Percentiles rank a stretch among this genome's conserved stretches.
phyloP scores from a whole-genome alignment of 1,284 basidiomycete genomes.

The Tetrapyrgos nigripes region DNA sequence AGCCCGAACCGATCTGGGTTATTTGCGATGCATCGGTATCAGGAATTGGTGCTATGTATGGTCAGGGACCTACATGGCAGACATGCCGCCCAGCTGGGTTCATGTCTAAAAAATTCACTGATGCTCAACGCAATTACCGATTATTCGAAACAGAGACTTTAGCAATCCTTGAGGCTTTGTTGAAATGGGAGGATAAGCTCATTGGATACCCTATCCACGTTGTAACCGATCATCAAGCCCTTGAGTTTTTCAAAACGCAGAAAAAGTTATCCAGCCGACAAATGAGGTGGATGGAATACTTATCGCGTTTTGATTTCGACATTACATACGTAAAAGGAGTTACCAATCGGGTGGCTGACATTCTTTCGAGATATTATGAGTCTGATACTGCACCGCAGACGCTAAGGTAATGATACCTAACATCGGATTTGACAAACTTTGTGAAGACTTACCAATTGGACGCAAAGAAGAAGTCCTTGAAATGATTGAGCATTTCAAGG shows the following conservation, averaged over 20 bases:
- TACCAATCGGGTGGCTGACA: background rate
- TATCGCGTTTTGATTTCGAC: slow-evolving; percentile 38
- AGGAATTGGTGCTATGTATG: no score
- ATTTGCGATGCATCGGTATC: no score
- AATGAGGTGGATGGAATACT: slow-evolving; percentile 37
- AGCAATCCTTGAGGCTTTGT: no score
- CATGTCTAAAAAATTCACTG: slow-evolving; percentile 45
- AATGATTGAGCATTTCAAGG: no score
- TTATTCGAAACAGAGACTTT: no score
- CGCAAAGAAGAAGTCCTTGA: slow-evolving; percentile 10
- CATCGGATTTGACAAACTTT: slow-evolving; percentile 28
- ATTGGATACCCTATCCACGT: slow-evolving; percentile 22
- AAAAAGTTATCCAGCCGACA: background rate
- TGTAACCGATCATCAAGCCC: slow-evolving; percentile 12
- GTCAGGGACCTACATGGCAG: slow-evolving; percentile 44
- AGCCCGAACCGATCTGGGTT: slow-evolving; percentile 17
- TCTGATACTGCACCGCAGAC: slow-evolving; percentile 27
- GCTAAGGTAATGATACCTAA: slow-evolving; percentile 34
- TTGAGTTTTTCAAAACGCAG: slow-evolving; percentile 13
- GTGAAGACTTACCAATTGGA: slow-evolving; percentile 28
- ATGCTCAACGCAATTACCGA: slow-evolving; percentile 43
- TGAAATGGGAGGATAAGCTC: no score
- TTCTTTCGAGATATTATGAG: slow-evolving; percentile 38
- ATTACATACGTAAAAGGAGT: slow-evolving; percentile 10
- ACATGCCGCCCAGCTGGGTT: slow-evolving; percentile 43